Evolutionary conservation across 148 eudicot species (phyloP).

Genomic region (Rhododendron williamsianum): DNA sequence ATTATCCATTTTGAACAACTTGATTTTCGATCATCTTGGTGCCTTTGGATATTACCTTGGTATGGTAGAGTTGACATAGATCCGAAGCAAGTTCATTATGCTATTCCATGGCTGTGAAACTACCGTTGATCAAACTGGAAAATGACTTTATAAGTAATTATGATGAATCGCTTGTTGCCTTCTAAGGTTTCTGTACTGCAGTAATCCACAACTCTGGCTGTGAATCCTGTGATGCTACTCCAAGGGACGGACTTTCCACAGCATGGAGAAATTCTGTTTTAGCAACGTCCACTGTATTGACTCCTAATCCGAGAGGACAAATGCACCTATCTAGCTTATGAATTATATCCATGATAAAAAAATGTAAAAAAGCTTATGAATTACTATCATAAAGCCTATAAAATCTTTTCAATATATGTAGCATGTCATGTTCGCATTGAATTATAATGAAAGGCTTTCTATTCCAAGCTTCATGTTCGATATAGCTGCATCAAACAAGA

Average conservation of each 20-base stretch:
- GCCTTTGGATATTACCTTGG: background rate
- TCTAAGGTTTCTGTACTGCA: background rate
- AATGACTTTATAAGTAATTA: background rate
- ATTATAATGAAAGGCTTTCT: background rate
- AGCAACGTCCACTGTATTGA: background rate
- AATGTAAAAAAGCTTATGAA: background rate
- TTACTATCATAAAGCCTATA: background rate
- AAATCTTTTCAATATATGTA: background rate
- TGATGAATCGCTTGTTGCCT: background rate
- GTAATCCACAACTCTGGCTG: background rate
- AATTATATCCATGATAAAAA: background rate
- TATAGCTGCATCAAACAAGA: background rate
- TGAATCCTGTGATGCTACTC: background rate
- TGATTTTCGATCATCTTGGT: background rate
- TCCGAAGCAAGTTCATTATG: background rate
- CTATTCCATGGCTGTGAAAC: background rate
- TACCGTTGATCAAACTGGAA: background rate
- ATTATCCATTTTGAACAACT: background rate
- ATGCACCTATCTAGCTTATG: background rate
- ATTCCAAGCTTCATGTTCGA: background rate
- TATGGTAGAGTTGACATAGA: background rate
- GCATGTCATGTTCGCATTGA: background rate
- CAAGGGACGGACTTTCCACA: background rate
- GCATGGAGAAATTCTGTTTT: background rate
- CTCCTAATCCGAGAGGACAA: background rate